phyloP scores from a whole-genome alignment of 495 filamentous ascomycete genomes.

The Pyrenula massariospora region DNA sequence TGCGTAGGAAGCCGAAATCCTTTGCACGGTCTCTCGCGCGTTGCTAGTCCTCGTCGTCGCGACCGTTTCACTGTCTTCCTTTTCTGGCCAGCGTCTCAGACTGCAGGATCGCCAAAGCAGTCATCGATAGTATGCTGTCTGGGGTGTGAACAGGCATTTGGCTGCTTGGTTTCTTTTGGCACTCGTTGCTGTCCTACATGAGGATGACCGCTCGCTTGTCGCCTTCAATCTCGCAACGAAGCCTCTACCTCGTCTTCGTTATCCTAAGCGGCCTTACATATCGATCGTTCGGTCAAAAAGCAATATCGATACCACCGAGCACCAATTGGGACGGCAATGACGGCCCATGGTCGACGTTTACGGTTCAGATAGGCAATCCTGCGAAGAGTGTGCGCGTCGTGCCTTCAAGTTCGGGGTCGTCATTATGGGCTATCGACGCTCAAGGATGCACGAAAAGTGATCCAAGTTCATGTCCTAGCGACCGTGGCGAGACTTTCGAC shows the following conservation, averaged over 20 bases:
- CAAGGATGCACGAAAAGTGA: conserved; percentile 21
- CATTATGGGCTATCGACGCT: conserved; percentile 21
- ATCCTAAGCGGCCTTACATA: background rate
- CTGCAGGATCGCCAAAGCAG: background rate
- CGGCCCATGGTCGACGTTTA: conserved; percentile 27
- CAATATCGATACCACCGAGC: conserved; percentile 8
- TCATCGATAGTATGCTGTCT: background rate
- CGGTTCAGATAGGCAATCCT: conserved; percentile 22
- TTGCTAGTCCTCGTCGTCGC: background rate
- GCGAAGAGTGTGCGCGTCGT: conserved; percentile 22
- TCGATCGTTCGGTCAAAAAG: background rate
- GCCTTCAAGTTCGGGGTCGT: conserved; percentile 15
- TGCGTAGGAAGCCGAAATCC: background rate
- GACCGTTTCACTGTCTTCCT: background rate
- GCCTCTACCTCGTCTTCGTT: background rate
- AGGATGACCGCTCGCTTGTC: background rate
- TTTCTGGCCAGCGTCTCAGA: background rate
- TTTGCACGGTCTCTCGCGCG: background rate
- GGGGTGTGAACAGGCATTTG: background rate
- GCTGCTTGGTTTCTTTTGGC: background rate
- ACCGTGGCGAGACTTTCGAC: conserved; percentile 36
- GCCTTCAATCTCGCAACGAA: background rate
- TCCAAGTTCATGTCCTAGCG: conserved; percentile 27
- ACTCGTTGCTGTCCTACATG: too few relatives aligned
- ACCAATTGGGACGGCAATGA: conserved; percentile 18